Evolutionary conservation across 2,329 filamentous ascomycete species (phyloP).

Genomic region (Pleurostoma richardsiae): DNA sequence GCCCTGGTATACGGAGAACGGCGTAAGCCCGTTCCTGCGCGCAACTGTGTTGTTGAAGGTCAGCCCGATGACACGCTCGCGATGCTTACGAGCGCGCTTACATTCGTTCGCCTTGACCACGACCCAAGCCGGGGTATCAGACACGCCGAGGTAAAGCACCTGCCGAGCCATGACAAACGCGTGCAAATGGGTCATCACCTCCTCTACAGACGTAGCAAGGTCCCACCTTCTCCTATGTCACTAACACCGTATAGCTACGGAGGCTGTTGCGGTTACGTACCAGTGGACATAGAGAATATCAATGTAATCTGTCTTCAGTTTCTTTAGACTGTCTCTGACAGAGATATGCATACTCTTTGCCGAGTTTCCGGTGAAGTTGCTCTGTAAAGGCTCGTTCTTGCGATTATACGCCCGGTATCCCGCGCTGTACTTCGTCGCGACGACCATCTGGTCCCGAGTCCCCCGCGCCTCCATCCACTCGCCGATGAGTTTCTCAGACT

Average conservation of each 20-base stretch:
- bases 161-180: conserved; percentile 32
- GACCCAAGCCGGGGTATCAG: conserved; percentile 34
- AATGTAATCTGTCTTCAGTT: conserved; percentile 38
- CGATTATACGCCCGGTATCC: neutral
- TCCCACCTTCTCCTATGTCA: conserved; percentile 26
- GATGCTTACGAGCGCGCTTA: too few relatives aligned
- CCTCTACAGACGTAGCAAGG: conserved; percentile 31
- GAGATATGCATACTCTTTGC: conserved; percentile 55
- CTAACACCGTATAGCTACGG: neutral
- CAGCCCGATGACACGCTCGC: too few relatives aligned
- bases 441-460: conserved; percentile 55
- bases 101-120: conserved; percentile 29
- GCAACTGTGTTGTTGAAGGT: conserved; percentile 18
- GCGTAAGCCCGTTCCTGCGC: conserved; percentile 24
- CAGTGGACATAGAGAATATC: conserved; percentile 40
- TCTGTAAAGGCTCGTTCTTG: neutral
- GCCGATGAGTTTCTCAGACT: conserved; percentile 62
- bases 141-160: conserved; percentile 34
- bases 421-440: conserved; percentile 61
- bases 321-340: conserved; percentile 37
- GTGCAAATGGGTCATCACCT: conserved; percentile 36
- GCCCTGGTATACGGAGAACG: conserved; percentile 33
- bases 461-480: conserved; percentile 63
- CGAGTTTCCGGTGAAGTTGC: conserved; percentile 49
- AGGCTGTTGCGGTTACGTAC: conserved; percentile 2